Conservation (phyloP, 257 asterid genomes). For the Solanum peruvianum region DNA sequence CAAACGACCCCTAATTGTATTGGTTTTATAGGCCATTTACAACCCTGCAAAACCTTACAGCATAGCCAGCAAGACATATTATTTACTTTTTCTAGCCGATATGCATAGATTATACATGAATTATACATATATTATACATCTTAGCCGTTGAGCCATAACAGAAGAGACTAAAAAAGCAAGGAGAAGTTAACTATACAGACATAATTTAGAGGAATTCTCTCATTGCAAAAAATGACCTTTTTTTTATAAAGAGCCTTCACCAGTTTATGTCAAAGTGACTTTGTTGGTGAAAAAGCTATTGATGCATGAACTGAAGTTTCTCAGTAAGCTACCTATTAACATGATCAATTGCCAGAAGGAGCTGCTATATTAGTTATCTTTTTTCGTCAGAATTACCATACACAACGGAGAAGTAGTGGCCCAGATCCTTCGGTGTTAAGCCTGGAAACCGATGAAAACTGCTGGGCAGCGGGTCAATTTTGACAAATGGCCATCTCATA, state of each 20-base stretch:
- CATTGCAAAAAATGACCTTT: not conserved
- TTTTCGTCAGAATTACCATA: slow-evolving; percentile 41
- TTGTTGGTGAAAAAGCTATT: not conserved
- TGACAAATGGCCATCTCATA: slow-evolving; percentile 88
- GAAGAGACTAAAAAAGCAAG: not conserved
- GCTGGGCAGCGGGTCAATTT: slow-evolving; percentile 49
- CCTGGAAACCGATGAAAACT: slow-evolving; percentile 78
- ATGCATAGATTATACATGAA: not conserved
- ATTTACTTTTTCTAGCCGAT: not conserved
- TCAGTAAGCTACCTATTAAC: not conserved
- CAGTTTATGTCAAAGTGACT: not conserved
- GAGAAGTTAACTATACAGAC: not conserved
- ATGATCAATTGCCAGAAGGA: not conserved
- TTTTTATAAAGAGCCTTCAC: not conserved
- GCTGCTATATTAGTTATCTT: slow-evolving; percentile 4
- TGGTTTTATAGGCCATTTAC: not conserved
- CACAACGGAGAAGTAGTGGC: slow-evolving; percentile 54
- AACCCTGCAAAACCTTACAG: not conserved
- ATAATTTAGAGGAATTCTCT: not conserved
- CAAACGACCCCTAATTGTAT: too few relatives aligned
- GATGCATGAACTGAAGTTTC: not conserved
- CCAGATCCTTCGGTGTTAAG: slow-evolving; percentile 51
- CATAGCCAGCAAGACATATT: not conserved
- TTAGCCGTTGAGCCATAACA: not conserved
- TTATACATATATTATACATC: too few relatives aligned